Conservation (phyloP, 1,284 basidiomycete genomes). For the Filobasidium uniguttulatum region DNA sequence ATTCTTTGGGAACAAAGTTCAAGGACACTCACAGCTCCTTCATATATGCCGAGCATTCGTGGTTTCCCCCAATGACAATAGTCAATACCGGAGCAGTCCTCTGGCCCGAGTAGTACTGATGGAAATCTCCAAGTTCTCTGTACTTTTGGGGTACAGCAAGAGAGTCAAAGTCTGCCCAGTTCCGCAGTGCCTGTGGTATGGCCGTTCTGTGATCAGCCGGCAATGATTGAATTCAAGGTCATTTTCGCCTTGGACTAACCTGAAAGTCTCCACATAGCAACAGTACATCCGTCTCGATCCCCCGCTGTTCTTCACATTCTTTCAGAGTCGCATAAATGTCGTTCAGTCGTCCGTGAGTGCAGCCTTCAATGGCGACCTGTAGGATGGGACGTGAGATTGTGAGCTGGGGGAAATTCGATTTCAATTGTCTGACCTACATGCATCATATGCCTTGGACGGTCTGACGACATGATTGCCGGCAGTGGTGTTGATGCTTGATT, state of each 20-base stretch:
- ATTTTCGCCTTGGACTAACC: slow-evolving; percentile 18
- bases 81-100: slow-evolving; percentile 74
- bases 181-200: slow-evolving; percentile 54
- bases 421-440: neutral
- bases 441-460: too few relatives aligned
- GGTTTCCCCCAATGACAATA: slow-evolving; percentile 92
- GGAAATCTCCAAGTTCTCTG: slow-evolving; percentile 65
- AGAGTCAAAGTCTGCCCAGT: slow-evolving; percentile 68
- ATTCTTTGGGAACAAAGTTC: neutral
- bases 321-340: slow-evolving; percentile 70
- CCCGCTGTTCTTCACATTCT: slow-evolving; percentile 48
- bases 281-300: slow-evolving; percentile 63
- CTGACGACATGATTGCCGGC: too few relatives aligned
- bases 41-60: slow-evolving; percentile 93
- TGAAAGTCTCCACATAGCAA: slow-evolving; percentile 94
- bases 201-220: neutral
- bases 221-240: neutral
- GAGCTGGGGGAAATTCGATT: too few relatives aligned
- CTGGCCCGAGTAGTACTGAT: slow-evolving; percentile 80
- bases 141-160: slow-evolving; percentile 90
- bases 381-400: neutral
- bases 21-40: slow-evolving; percentile 67
- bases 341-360: slow-evolving; percentile 81
- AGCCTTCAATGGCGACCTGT: slow-evolving; percentile 84
- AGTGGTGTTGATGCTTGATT: too few relatives aligned